A percentile compares a stretch with the other conserved stretches of the same genome.
Conservation (phyloP, 2,329 filamentous ascomycete genomes). For the Trichoderma atrobrunneum region DNA sequence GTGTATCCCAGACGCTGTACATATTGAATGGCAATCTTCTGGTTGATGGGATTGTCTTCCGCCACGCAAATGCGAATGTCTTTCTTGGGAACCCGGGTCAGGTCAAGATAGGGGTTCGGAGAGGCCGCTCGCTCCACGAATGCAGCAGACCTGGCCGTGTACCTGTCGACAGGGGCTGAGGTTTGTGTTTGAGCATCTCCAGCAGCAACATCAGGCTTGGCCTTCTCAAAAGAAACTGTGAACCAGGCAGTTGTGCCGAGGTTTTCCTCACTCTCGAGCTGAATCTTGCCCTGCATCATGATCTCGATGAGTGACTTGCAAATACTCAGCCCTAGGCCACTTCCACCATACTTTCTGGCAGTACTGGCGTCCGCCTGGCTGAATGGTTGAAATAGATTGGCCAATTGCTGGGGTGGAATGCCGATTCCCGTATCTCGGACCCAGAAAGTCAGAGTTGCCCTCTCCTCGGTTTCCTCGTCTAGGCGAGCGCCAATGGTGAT, state of each 20-base stretch:
- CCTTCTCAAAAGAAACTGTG: conserved; percentile 81
- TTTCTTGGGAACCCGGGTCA: conserved; percentile 71
- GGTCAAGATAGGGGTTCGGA: conserved; percentile 55
- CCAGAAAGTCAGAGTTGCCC: conserved; percentile 75
- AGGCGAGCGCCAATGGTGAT: conserved; percentile 79
- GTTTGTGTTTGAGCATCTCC: conserved; percentile 49
- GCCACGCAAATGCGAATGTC: conserved; percentile 87
- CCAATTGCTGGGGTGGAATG: conserved; percentile 76
- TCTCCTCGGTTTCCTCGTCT: conserved; percentile 66
- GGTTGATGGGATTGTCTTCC: conserved; percentile 93
- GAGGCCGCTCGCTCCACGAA: conserved; percentile 39
- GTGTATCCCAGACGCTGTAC: conserved; percentile 81
- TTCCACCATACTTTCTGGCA: conserved; percentile 86
- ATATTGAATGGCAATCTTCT: conserved; percentile 90
- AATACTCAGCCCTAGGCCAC: conserved; percentile 85
- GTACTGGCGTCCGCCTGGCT: conserved; percentile 90
- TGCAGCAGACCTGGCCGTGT: conserved; percentile 29
- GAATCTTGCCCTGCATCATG: conserved; percentile 84
- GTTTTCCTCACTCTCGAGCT: conserved; percentile 70
- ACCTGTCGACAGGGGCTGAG: conserved; percentile 37
- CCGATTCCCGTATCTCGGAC: conserved; percentile 90
- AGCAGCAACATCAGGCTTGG: conserved; percentile 57
- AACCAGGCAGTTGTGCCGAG: conserved; percentile 75
- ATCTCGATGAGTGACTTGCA: conserved; percentile 93
- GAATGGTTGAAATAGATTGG: conserved; percentile 87